Evolutionary conservation across 148 eudicot genomes (phyloP).

Genomic region (Rhododendron ovatum): DNA sequence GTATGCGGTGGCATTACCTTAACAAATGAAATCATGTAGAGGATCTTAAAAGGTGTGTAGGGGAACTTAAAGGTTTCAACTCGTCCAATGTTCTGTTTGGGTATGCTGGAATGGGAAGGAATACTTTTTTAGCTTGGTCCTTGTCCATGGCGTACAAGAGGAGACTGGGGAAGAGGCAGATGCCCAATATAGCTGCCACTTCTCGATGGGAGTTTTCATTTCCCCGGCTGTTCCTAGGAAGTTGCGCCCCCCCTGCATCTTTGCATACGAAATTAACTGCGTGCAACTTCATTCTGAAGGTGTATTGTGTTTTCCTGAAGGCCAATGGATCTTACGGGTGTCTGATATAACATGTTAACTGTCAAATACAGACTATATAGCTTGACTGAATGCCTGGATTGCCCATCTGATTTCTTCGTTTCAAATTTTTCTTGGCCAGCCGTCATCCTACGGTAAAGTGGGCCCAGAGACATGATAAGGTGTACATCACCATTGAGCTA

Average conservation of each 20-base stretch:
- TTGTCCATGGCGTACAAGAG: background rate
- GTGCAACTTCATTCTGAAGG: background rate
- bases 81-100: background rate
- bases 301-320: background rate
- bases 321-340: background rate
- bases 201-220: background rate
- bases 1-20: background rate
- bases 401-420: background rate
- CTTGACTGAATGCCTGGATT: background rate
- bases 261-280: background rate
- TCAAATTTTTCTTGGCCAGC: slow-evolving; percentile 24
- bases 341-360: background rate
- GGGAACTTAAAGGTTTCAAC: background rate
- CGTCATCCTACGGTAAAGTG: slow-evolving; percentile 75
- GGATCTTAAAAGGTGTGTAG: background rate
- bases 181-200: background rate
- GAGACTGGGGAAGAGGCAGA: background rate
- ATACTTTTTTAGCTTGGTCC: background rate
- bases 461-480: slow-evolving; percentile 67
- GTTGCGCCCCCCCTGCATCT: background rate
- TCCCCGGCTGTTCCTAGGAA: background rate
- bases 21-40: background rate
- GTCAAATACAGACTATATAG: background rate
- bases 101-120: background rate
- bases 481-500: slow-evolving; percentile 64